Evolutionary conservation across 805 yeast species (phyloP).

Genomic region (Starmerella floris): DNA sequence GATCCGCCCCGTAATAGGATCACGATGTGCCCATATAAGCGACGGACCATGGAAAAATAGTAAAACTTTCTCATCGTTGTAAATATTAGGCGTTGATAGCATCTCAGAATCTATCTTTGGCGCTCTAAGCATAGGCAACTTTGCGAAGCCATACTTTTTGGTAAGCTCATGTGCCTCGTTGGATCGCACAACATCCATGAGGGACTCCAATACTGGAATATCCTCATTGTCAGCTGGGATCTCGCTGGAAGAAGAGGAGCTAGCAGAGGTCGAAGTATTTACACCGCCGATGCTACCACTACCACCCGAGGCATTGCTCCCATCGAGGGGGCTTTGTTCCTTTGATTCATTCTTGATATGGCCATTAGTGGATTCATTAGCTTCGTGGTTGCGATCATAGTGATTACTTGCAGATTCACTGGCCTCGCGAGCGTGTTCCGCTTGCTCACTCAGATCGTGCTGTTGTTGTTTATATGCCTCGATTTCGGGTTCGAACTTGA

Average conservation of each 20-base stretch:
- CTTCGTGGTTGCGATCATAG: background rate
- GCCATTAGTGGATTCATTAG: background rate
- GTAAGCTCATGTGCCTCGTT: conserved; percentile 47
- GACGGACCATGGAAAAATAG: conserved; percentile 82
- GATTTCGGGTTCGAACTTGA: conserved; percentile 16
- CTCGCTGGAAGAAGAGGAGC: background rate
- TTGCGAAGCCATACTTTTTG: conserved; percentile 43
- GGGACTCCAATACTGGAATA: conserved; percentile 12
- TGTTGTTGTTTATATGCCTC: conserved; percentile 17
- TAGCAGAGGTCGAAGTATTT: background rate
- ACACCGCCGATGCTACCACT: background rate
- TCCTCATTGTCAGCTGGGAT: background rate
- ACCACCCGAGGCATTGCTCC: background rate
- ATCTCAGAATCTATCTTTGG: conserved; percentile 48
- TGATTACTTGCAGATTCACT: background rate
- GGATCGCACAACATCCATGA: conserved; percentile 64
- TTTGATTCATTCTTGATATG: background rate
- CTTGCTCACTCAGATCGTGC: conserved; percentile 13
- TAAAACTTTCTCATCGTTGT: conserved; percentile 44
- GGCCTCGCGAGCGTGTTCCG: conserved; percentile 14
- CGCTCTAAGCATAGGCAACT: conserved; percentile 45
- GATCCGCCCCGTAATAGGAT: conserved; percentile 61
- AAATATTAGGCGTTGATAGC: conserved; percentile 57
- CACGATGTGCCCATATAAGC: conserved; percentile 76
- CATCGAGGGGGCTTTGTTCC: background rate